Evolutionary conservation across 345 rosid genomes (phyloP), one percentile per base, ranked within the genome.

Genomic region (Acer yangbiense): DNA sequence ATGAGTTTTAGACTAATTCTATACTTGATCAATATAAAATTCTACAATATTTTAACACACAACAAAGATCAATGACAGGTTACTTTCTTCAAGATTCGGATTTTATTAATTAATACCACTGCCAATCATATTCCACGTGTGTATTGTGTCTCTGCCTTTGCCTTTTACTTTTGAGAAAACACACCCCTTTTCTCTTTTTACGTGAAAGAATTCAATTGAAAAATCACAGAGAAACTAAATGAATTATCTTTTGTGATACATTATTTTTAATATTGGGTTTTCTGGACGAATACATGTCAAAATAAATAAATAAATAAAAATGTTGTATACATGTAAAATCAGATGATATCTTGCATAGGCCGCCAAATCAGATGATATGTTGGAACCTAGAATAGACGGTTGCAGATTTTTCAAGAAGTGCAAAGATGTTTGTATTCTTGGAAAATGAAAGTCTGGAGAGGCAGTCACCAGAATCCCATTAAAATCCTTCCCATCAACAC

Each of bases 311-410:
- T 4, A 35, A 35, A 35, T 35, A 35, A 35, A 35, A 35, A 35
- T 35, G 39, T 35, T 35, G 39, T 35, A 35, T 35, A 35, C 39
- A 35, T 35, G 39, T 35, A 35, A 35, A 35, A 35, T 35, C 39
- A 35, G 39, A 35, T 4, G 39, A 35, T 35, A 35, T 35, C 39
- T 35, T 43, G 46, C 12, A 46, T 46, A 10, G 12, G 50, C 50
- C 79, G 74, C 75, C 68, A 32, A 23, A 62, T 29, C 69, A 46
- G 63, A 60, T 61, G 69, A 69, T 46, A 44, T 69, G 80, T 27
- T 77, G 74, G 69, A n/a, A 27, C 69, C 20, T 17, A 50, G 55
- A n/a, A 52, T 50, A 32, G 75, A 70, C 70, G 80, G 75, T 65
- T 29, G 57, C 4, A 25, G 54, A 21, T 6, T 61, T 48, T 62